Evolutionary conservation across 805 yeast species (phyloP), one percentile per base, ranked within the genome.

Genomic region (Candida quercuum): DNA sequence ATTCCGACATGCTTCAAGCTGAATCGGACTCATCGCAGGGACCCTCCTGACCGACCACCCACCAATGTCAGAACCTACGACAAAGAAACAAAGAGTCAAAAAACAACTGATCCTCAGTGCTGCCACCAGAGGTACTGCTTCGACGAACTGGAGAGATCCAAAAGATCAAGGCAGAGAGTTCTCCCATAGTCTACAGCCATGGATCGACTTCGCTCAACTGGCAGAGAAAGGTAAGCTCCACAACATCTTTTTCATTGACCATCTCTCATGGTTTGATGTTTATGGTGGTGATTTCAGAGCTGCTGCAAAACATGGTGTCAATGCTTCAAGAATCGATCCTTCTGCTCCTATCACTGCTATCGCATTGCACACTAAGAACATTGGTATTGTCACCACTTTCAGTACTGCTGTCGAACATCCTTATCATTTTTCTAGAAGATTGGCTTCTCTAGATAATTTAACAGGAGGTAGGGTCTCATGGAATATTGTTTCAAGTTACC

Each of bases 381-480:
- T 66, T 14, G 39, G 57, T 13, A 64, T 64, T 45, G 71, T 64
- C 8, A 37, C 64, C n/a, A 66, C 71, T 6, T 61, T 60, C 31
- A 48, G 61, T 16, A 66, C 71, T 7, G 59, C 66, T 15, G 59
- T 63, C 39, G 71, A 66, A 34, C 58, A 56, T 7, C 70, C 70
- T 0, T 64, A 61, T 38, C 64, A 57, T 41, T 57, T 64, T 15
- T 57, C 68, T 16, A 51, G 69, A 47, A 51, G 70, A 36, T 46
- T 65, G 32, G 65, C 69, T 5, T 60, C 71, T 2, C 52, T 66
- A 29, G 71, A 65, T 40, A 70, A 64, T 42, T 52, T 66, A 38
- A 59, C 69, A 3, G 51, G 54, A 22, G 71, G 71, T 11, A 53
- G 71, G 41, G 43, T 66, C 36, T 71, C 70, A 18, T 66, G 71